A percentile compares a stretch with the other conserved stretches of the same genome.
Conservation (phyloP, 2,329 filamentous ascomycete genomes). For the Tolypocladium ovalisporum region DNA sequence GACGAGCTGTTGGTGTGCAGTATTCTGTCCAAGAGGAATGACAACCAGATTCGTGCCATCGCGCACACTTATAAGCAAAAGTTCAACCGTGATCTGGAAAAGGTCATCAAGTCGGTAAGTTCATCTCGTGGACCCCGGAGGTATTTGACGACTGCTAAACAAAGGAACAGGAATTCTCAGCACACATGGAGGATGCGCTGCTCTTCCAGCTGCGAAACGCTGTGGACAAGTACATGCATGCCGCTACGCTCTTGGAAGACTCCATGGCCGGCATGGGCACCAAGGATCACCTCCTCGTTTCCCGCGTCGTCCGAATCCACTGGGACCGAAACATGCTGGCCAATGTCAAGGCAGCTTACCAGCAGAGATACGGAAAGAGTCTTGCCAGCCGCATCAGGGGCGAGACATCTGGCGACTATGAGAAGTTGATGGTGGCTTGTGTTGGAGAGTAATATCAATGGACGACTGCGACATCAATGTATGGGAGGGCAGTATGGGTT, state of each 20-base stretch:
- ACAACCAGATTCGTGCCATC: conserved; percentile 78
- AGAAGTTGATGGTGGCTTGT: conserved; percentile 63
- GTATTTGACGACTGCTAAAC: background rate
- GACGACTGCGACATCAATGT: background rate
- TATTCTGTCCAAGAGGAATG: conserved; percentile 64
- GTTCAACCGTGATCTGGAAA: conserved; percentile 60
- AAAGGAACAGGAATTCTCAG: conserved; percentile 60
- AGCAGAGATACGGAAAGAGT: conserved; percentile 56
- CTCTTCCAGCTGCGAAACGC: conserved; percentile 69
- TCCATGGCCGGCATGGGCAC: conserved; percentile 82
- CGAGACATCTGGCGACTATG: conserved; percentile 80
- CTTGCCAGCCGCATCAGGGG: conserved; percentile 61
- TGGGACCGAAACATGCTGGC: conserved; percentile 70
- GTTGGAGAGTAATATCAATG: conserved; percentile 30
- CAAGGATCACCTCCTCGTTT: conserved; percentile 69
- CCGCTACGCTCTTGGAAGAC: conserved; percentile 72
- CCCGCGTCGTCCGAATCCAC: conserved; percentile 68
- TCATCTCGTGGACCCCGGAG: background rate
- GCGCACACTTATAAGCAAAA: conserved; percentile 61
- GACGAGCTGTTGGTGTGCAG: conserved; percentile 70
- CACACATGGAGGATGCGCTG: conserved; percentile 83
- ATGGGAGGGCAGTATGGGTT: background rate
- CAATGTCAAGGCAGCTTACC: conserved; percentile 69
- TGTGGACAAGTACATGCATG: conserved; percentile 71
- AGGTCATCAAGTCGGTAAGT: conserved; percentile 58